Evolutionary conservation across 2,329 filamentous ascomycete genomes (phyloP).

Genomic region (Aspergillus puulaauensis): DNA sequence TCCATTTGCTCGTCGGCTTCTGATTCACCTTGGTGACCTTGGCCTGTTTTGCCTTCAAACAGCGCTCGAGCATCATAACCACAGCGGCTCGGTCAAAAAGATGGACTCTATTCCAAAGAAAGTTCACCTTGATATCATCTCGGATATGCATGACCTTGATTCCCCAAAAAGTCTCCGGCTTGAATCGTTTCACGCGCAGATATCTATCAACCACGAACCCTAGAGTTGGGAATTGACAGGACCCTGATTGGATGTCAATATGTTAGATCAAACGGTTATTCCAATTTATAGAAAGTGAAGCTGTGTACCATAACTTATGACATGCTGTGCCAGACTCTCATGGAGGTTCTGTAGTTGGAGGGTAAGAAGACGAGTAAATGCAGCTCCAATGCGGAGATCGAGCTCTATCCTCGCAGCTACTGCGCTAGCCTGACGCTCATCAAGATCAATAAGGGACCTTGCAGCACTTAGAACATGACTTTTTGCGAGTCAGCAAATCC

Average conservation of each 20-base stretch:
- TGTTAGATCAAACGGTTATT: not conserved
- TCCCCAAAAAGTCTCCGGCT: conserved; percentile 87
- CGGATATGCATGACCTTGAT: conserved; percentile 81
- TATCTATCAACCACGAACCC: conserved; percentile 98
- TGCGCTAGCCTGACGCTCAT: conserved; percentile 82
- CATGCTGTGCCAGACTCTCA: conserved; percentile 61
- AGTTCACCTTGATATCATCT: conserved; percentile 75
- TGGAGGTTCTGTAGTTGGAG: conserved; percentile 72
- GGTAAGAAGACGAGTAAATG: conserved; percentile 87
- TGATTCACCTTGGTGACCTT: conserved; percentile 82
- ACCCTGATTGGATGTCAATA: conserved; percentile 53
- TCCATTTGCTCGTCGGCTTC: conserved; percentile 92
- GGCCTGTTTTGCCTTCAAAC: conserved; percentile 71
- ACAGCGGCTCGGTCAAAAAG: conserved; percentile 86
- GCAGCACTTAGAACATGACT: conserved; percentile 88
- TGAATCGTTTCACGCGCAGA: conserved; percentile 88
- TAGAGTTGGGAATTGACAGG: conserved; percentile 94
- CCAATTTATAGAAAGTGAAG: not conserved
- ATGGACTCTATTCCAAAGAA: conserved; percentile 77
- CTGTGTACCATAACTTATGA: conserved; percentile 75
- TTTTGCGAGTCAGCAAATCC: not conserved
- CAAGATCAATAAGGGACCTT: conserved; percentile 70
- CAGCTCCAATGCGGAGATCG: conserved; percentile 86
- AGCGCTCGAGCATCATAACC: conserved; percentile 80
- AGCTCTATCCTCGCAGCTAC: conserved; percentile 88